A percentile compares a stretch with the other conserved stretches of the same genome.
These are phyloP conservation scores for Corniculantispora saksenae DNA, from an alignment of 2,329 filamentous ascomycete species.

Conservation along the genomic window DNA sequence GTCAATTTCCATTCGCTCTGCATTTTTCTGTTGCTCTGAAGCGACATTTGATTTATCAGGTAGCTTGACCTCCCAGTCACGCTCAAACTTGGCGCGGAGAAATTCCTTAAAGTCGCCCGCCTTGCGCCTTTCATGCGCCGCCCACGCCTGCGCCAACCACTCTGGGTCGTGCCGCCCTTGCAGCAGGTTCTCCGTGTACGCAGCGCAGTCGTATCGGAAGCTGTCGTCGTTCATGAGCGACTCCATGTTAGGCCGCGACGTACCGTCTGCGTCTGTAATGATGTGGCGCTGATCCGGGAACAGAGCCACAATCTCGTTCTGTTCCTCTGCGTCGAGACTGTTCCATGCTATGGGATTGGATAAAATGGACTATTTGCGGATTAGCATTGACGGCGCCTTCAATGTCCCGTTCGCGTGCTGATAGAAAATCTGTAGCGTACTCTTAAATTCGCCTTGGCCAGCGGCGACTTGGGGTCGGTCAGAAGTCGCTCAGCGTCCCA, in stretches of 20 bases:
- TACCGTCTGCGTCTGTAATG: constrained; percentile 27
- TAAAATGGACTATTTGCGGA: constrained; percentile 35
- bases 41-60: constrained; percentile 27
- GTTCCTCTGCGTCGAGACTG: constrained; percentile 35
- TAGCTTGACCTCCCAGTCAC: constrained; percentile 48
- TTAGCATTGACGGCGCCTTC: too few relatives aligned
- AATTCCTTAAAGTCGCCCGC: constrained; percentile 53
- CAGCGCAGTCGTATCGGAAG: constrained; percentile 49
- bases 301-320: constrained; percentile 38
- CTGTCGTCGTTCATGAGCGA: constrained; percentile 48
- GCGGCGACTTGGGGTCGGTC: constrained; percentile 39
- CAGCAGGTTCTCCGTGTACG: constrained; percentile 47
- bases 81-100: constrained; percentile 45
- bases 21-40: background rate
- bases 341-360: constrained; percentile 42
- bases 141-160: constrained; percentile 55
- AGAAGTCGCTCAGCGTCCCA: constrained; percentile 40
- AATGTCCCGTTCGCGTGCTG: background rate
- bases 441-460: constrained; percentile 40
- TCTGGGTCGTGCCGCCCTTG: constrained; percentile 52
- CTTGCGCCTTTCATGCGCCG: constrained; percentile 50
- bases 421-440: constrained; percentile 27
- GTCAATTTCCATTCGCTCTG: too few relatives aligned
- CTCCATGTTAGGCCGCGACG: constrained; percentile 43
- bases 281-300: constrained; percentile 42